A percentile compares a stretch with the other conserved stretches of the same genome.
Conservation (phyloP, 1,139 yeast species). For the Zygoascus meyerae region DNA sequence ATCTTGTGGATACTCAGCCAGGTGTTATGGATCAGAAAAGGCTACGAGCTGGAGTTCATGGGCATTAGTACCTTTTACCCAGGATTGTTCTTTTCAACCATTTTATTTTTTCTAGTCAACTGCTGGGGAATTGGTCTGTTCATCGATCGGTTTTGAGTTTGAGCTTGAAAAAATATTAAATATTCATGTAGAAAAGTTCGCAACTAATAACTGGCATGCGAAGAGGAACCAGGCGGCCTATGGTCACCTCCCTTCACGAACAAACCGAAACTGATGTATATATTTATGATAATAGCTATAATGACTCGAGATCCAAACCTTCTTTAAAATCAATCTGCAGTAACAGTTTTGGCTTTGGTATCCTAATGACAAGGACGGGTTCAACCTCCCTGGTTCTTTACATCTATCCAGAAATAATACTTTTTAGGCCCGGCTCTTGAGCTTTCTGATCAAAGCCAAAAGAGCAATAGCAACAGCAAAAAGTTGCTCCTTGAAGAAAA, state of each 20-base stretch:
- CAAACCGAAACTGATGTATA: no score
- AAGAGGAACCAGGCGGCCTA: no score
- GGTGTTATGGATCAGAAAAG: conserved; percentile 71
- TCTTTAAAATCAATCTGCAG: no score
- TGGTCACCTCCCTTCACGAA: no score
- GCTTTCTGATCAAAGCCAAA: conserved; percentile 25
- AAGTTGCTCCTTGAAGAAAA: conserved; percentile 85
- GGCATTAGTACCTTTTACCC: conserved; percentile 64
- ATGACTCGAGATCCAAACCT: no score
- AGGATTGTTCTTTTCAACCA: conserved; percentile 53
- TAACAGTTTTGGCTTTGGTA: no score
- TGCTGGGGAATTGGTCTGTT: conserved; percentile 50
- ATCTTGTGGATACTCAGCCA: conserved; percentile 66
- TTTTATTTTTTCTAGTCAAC: conserved; percentile 64
- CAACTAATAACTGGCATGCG: no score
- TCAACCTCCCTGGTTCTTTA: no score
- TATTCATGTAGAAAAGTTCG: no score
- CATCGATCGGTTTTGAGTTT: conserved; percentile 14
- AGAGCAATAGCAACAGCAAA: conserved; percentile 31
- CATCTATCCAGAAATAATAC: no score
- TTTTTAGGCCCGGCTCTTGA: conserved; percentile 14
- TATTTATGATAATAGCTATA: no score
- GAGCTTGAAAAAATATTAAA: not conserved
- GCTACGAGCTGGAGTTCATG: conserved; percentile 73
- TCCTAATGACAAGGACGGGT: no score